These are phyloP conservation scores for Penicillium sumatraense DNA, from an alignment of 2,329 filamentous ascomycete species.

Conservation along the genomic window DNA sequence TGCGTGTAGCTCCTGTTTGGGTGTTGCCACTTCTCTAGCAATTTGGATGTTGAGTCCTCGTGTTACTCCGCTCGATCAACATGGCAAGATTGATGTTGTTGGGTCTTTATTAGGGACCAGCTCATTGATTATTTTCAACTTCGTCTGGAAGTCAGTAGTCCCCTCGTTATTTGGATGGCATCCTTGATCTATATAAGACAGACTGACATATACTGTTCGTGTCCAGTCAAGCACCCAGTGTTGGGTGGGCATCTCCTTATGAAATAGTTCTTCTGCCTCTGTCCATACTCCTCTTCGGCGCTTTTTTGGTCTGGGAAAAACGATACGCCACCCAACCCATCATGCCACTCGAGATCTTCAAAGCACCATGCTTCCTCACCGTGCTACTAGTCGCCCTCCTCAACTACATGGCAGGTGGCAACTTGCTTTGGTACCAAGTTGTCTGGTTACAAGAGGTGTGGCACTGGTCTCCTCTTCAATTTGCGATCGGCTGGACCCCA, in stretches of 20 bases:
- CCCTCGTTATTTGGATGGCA: neutral
- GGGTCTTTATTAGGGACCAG: slow-evolving; percentile 46
- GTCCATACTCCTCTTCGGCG: slow-evolving; percentile 39
- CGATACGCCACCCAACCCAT: slow-evolving; percentile 47
- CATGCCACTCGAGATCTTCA: slow-evolving; percentile 53
- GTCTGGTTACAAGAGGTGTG: slow-evolving; percentile 53
- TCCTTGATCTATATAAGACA: neutral
- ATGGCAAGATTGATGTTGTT: slow-evolving; percentile 47
- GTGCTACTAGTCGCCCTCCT: slow-evolving; percentile 52
- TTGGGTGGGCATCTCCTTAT: slow-evolving; percentile 52
- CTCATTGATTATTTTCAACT: slow-evolving; percentile 54
- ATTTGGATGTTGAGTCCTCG: slow-evolving; percentile 33
- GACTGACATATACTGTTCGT: neutral
- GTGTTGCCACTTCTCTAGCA: slow-evolving; percentile 25
- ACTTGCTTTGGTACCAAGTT: slow-evolving; percentile 55
- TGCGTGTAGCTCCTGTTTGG: slow-evolving; percentile 16
- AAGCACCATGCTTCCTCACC: slow-evolving; percentile 49
- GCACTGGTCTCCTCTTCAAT: slow-evolving; percentile 46
- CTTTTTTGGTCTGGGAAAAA: slow-evolving; percentile 49
- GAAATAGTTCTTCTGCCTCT: slow-evolving; percentile 46
- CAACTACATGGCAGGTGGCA: slow-evolving; percentile 55
- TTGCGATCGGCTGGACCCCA: slow-evolving; percentile 47
- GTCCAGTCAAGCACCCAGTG: slow-evolving; percentile 49
- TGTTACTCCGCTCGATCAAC: slow-evolving; percentile 38
- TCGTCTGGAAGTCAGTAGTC: slow-evolving; percentile 55